A percentile compares a stretch with the other conserved stretches of the same genome.
These are phyloP conservation scores for Jamesozyma spencerorum DNA, from an alignment of 805 yeast genomes.

Conservation along the genomic window DNA sequence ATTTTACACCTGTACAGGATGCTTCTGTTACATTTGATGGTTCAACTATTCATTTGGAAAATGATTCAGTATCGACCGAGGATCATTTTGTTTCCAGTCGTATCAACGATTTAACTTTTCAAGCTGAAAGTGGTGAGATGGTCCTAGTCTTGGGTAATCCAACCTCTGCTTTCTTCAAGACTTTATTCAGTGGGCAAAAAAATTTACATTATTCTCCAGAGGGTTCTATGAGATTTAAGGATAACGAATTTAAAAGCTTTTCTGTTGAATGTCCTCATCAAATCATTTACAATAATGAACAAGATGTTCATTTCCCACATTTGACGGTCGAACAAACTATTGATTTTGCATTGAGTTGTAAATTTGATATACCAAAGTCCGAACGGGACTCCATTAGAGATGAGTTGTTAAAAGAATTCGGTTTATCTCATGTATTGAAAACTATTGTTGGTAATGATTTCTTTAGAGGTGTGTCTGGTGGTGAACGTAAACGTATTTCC, in stretches of 20 bases:
- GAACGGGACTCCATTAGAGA: slow-evolving; percentile 26
- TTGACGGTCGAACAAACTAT: slow-evolving; percentile 48
- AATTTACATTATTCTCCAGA: slow-evolving; percentile 15
- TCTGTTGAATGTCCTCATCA: slow-evolving; percentile 19
- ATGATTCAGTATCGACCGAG: neutral
- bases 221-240: slow-evolving; percentile 17
- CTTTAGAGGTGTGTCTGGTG: slow-evolving; percentile 58
- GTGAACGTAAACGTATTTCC: slow-evolving; percentile 57
- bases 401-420: slow-evolving; percentile 27
- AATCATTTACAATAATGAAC: slow-evolving; percentile 38
- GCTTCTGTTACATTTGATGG: slow-evolving; percentile 21
- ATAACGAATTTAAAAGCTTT: slow-evolving; percentile 15
- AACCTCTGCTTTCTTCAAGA: slow-evolving; percentile 17
- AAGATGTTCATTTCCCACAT: slow-evolving; percentile 49
- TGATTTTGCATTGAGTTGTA: slow-evolving; percentile 45
- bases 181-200: slow-evolving; percentile 15
- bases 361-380: slow-evolving; percentile 19
- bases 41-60: slow-evolving; percentile 11
- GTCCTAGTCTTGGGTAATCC: slow-evolving; percentile 22
- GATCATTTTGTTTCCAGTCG: neutral
- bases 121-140: slow-evolving; percentile 22
- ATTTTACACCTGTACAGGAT: slow-evolving; percentile 20
- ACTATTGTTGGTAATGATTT: slow-evolving; percentile 57
- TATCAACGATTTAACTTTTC: slow-evolving; percentile 15
- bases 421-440: slow-evolving; percentile 45